A percentile compares a stretch with the other conserved stretches of the same genome.
Evolutionary conservation across 2,329 filamentous ascomycete species (phyloP).

Genomic region (Elsinoe batatas): DNA sequence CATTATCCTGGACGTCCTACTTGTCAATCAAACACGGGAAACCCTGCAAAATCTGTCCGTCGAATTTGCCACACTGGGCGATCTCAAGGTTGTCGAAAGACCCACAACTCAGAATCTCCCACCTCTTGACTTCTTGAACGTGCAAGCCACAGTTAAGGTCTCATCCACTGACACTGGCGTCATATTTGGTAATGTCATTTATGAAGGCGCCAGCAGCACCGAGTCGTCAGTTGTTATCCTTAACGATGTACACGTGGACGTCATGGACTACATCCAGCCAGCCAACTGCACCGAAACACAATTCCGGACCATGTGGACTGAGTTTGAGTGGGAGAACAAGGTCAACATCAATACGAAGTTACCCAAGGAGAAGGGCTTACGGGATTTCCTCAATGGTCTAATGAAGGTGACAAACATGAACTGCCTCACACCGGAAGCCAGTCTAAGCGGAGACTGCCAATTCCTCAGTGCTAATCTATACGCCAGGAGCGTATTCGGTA

Average conservation of each 20-base stretch:
- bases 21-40: slow-evolving; percentile 95
- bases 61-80: slow-evolving; percentile 95
- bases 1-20: slow-evolving; percentile 88
- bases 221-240: slow-evolving; percentile 96
- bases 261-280: slow-evolving; percentile 99
- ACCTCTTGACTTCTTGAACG: slow-evolving; percentile 93
- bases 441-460: slow-evolving; percentile 92
- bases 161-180: slow-evolving; percentile 96
- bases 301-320: slow-evolving; percentile 99
- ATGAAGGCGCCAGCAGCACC: slow-evolving; percentile 83
- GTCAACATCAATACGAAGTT: slow-evolving; percentile 97
- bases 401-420: slow-evolving; percentile 99
- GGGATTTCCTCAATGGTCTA: slow-evolving; percentile 84
- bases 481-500: slow-evolving; percentile 95
- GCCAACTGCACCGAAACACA: slow-evolving; percentile 94
- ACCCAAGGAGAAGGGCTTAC: slow-evolving; percentile 62
- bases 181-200: slow-evolving; percentile 97
- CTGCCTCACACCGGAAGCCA: slow-evolving; percentile 91
- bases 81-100: slow-evolving; percentile 94
- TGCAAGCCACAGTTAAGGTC: slow-evolving; percentile 97
- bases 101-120: slow-evolving; percentile 93
- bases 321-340: slow-evolving; percentile 99
- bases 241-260: slow-evolving; percentile 95
- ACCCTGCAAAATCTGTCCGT: slow-evolving; percentile 95
- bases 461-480: slow-evolving; percentile 97